These are phyloP conservation scores for Beta corolliflora DNA, from an alignment of 179 eudicot genomes.

Conservation along the genomic window DNA sequence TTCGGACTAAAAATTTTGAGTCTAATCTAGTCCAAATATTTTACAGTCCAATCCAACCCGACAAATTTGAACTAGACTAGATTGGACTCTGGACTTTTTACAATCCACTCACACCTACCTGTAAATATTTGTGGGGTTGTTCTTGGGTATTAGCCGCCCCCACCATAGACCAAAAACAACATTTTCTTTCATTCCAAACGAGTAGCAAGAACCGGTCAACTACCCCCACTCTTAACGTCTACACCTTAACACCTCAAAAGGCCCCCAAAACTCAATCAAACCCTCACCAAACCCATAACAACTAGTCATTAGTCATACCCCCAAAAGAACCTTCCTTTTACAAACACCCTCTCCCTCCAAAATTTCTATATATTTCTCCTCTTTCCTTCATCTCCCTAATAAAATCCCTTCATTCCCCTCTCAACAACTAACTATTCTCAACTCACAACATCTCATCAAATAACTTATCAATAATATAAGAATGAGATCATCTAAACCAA, in stretches of 20 bases:
- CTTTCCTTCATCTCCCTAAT: not conserved
- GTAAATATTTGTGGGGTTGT: not conserved
- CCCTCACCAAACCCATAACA: constrained; percentile 32
- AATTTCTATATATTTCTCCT: constrained; percentile 1
- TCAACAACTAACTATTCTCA: too few species aligned
- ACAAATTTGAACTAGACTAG: too few species aligned
- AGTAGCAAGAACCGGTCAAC: constrained; percentile 38
- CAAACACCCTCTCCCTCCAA: not conserved
- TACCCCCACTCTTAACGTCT: constrained; percentile 19
- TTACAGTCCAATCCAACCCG: too few species aligned
- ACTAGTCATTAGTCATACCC: constrained; percentile 12
- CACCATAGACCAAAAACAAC: constrained; percentile 17
- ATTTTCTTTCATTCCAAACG: constrained; percentile 4
- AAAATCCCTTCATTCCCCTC: too few species aligned
- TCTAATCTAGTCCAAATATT: too few species aligned
- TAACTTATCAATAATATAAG: not conserved
- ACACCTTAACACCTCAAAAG: too few species aligned
- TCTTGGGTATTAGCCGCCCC: constrained; percentile 14
- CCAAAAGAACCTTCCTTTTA: not conserved
- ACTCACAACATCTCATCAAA: too few species aligned
- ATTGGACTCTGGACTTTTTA: too few species aligned
- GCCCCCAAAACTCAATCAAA: constrained; percentile 8
- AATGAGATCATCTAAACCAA: not conserved
- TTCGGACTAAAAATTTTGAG: too few species aligned
- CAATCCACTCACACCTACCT: too few species aligned